These are phyloP conservation scores for Pseudopyricularia javanii DNA, from an alignment of 2,329 filamentous ascomycete species.

Conservation along the genomic window DNA sequence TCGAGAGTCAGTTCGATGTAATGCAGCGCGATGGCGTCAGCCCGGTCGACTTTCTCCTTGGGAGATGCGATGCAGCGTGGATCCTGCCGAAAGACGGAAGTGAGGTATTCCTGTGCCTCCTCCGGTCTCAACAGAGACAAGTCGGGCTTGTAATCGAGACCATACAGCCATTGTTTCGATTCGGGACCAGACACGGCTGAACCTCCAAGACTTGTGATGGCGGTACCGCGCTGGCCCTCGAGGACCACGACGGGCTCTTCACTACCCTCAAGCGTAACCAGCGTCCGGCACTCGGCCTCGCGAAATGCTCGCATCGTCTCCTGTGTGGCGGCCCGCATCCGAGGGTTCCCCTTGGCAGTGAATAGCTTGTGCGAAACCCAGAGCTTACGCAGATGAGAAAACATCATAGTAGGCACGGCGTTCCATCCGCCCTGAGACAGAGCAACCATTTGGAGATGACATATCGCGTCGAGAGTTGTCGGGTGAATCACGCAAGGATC, in stretches of 20 bases:
- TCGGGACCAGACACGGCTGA: neutral
- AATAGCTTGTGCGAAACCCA: neutral
- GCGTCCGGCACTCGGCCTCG: neutral
- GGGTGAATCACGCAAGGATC: conserved; percentile 34
- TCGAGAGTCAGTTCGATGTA: neutral
- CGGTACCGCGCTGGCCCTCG: neutral
- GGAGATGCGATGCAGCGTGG: neutral
- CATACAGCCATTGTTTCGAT: neutral
- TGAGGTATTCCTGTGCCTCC: neutral
- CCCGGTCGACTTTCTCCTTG: neutral
- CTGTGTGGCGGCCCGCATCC: neutral
- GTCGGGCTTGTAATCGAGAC: neutral
- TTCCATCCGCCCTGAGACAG: neutral
- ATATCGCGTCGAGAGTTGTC: conserved; percentile 27
- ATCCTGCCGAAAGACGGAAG: neutral
- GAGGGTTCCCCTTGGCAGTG: neutral
- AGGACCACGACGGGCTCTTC: neutral
- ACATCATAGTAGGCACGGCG: neutral
- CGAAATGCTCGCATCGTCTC: neutral
- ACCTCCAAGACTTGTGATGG: neutral
- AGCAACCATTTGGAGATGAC: conserved; percentile 22
- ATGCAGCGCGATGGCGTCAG: neutral
- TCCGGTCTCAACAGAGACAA: neutral
- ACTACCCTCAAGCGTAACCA: neutral
- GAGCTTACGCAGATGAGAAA: neutral